Base-by-base conservation (phyloP, 192 early-diverging fungal species). In the Coemansia sp. region DNA sequence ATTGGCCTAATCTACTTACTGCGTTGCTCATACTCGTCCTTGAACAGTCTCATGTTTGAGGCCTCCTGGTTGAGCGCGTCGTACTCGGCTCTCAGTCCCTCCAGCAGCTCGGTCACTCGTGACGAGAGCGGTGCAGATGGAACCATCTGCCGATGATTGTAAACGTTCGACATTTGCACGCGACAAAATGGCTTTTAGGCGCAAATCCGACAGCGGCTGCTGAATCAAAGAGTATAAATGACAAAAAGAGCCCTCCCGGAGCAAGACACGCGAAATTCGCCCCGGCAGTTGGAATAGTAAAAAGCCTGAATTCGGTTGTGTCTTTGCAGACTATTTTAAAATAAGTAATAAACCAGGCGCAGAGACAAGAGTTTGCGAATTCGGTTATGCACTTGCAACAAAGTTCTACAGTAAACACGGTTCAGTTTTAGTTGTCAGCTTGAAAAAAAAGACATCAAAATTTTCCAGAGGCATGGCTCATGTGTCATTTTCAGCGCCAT, bases 1-100 rank as follows among this genome's bases (percentile, higher is more conserved):
- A 46, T 17, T n/a, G 42, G 42, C 42, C 14, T 17, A n/a, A 20
- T 20, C 53, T 55, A 55, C 85, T 66, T 88, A 93, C 93, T 81
- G 79, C 92, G 89, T 62, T 90, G 86, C 73, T 95, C 95, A 68
- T 88, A 84, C 50, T 97, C 95, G 68, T 95, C 93, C 49, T 89
- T 84, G 67, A 93, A 89, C 17, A 84, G 76, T 71, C 90, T 90
- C 78, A 72, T 84, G 20, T 85, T 75, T 18, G 83, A 79, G 9
- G 86, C 81, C 61, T 95, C 95, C 69, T 93, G 87, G 28, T 79
- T 83, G 44, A 93, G 67, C 62, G 74, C 81, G 34, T 95, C 93
- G 61, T 89, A 91, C 73, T 97, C 95, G 23, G 57, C 63, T 48
- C 86, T 85, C 59, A 95, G 73, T 37, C 89, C 83, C 37, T 97